Evolutionary conservation across 176 grass and related monocot genomes (phyloP), one percentile per base, ranked within the genome.

Genomic region (Canna indica): DNA sequence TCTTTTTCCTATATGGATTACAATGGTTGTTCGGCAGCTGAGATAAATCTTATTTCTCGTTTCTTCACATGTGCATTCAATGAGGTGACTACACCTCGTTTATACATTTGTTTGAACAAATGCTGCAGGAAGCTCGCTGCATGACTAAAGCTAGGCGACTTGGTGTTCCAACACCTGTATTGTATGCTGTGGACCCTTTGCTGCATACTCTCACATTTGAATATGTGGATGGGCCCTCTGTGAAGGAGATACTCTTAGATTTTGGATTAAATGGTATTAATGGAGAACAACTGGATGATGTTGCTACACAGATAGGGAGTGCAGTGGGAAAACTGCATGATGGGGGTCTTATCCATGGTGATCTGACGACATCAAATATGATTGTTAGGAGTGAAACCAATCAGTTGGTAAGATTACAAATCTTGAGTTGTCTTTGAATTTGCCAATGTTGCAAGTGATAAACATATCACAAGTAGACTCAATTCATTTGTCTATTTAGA

Each of bases 331-430:
- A 92, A 75, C 82, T 92, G 59, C 93, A 97, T 70, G 93, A 92
- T 68, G 88, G 88, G 73, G 88, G 88, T 31, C 93, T 97, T 76
- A 69, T 92, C 80, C 93, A 92, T 73, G 93, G 88, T 58, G 88
- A 97, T 81, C 75, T 97, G 52, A 96, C 93, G 15, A 96, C 93
- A 17, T 96, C 93, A 61, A 96, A 96, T 80, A 96, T 96, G 93
- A 83, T 96, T 76, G 70, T 92, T 47, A 91, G 86, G 83, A 80
- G 71, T 36, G 74, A 35, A 12, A 31, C 29, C 68, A 82, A 92
- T 81, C 82, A 87, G 38, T 60, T 92, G 74, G 93, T 96, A 31
- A 83, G 47, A 50, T 56, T 42, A 29, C 35, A 35, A 24, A 38
- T 35, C 52, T 18, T 2, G 52, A 67, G 7, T 72, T 80, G 1